Evolutionary conservation across 1,139 yeast genomes (phyloP).

Genomic region (Meyerozyma elateridarum): DNA sequence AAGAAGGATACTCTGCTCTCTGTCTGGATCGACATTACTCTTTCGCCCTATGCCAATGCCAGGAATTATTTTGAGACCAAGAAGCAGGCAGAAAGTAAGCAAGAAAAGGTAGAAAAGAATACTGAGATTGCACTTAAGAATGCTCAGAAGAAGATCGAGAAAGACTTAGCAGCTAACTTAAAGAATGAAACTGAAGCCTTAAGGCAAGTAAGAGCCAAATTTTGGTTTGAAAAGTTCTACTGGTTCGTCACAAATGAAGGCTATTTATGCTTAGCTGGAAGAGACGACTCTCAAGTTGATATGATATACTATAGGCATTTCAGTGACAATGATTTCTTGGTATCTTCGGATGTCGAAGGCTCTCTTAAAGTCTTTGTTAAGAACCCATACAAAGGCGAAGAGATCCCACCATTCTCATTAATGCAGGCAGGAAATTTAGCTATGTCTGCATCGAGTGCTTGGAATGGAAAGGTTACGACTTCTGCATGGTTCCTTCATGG

Average conservation of each 20-base stretch:
- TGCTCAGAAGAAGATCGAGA: constrained; percentile 74
- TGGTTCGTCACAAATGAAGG: constrained; percentile 94
- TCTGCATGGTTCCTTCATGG: constrained; percentile 84
- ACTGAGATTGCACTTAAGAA: constrained; percentile 77
- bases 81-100: constrained; percentile 73
- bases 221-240: constrained; percentile 89
- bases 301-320: constrained; percentile 77
- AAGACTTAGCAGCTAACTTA: constrained; percentile 63
- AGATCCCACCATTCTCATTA: constrained; percentile 78
- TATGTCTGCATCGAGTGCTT: constrained; percentile 77
- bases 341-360: constrained; percentile 71
- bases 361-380: constrained; percentile 75
- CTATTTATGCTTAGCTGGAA: constrained; percentile 79
- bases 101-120: constrained; percentile 73
- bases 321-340: constrained; percentile 65
- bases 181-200: constrained; percentile 62
- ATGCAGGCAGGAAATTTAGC: constrained; percentile 88
- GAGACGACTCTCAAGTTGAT: constrained; percentile 81
- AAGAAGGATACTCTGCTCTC: constrained; percentile 25
- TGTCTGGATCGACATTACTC: constrained; percentile 61
- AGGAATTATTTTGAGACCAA: constrained; percentile 78
- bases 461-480: constrained; percentile 79
- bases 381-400: constrained; percentile 59
- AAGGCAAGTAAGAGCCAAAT: constrained; percentile 64
- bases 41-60: constrained; percentile 89